These are phyloP conservation scores for Mucor mucedo DNA, from an alignment of 371 early-diverging fungal species.

Conservation along the genomic window DNA sequence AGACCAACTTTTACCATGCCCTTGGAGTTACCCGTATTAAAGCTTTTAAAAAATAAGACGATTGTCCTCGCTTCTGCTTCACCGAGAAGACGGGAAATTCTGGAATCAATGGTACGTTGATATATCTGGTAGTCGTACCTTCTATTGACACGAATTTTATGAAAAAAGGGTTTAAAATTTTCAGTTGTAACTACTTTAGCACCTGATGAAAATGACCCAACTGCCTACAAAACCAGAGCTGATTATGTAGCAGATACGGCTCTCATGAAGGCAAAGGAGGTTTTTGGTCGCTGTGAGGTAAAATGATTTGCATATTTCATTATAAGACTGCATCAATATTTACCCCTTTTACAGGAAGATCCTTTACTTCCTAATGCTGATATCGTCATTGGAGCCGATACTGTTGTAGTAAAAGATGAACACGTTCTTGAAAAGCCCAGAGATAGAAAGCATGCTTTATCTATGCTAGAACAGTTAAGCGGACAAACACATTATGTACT, in stretches of 20 bases:
- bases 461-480: constrained; percentile 60
- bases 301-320: constrained; percentile 2
- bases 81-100: constrained; percentile 80
- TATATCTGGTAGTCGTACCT: constrained; percentile 1
- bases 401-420: constrained; percentile 69
- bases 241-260: constrained; percentile 49
- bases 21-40: constrained; percentile 28
- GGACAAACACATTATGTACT: constrained; percentile 67
- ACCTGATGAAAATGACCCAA: constrained; percentile 43
- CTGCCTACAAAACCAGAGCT: constrained; percentile 27
- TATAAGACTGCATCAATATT: background rate
- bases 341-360: constrained; percentile 24
- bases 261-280: constrained; percentile 44
- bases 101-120: constrained; percentile 59
- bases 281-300: constrained; percentile 44
- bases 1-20: constrained; percentile 10
- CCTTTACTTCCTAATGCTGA: constrained; percentile 44
- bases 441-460: constrained; percentile 56
- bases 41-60: constrained; percentile 45
- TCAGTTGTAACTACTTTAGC: constrained; percentile 56
- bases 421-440: constrained; percentile 68
- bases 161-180: constrained; percentile 62
- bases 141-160: background rate
- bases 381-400: constrained; percentile 83
- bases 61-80: constrained; percentile 84